These are phyloP conservation scores for Verruconis gallopava DNA, from an alignment of 2,329 filamentous ascomycete genomes.

Conservation along the genomic window DNA sequence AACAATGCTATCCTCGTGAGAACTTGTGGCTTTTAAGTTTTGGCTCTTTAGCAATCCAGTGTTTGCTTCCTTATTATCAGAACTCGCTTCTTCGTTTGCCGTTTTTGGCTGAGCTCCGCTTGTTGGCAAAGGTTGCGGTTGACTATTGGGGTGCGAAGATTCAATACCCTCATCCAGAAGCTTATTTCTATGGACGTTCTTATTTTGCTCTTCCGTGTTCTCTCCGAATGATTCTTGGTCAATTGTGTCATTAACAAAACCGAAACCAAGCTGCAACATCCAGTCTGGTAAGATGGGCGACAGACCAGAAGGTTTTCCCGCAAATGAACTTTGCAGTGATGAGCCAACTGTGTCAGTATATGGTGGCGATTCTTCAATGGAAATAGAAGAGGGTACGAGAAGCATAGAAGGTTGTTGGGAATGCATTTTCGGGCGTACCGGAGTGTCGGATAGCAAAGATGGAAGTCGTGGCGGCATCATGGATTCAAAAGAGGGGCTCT, in stretches of 20 bases:
- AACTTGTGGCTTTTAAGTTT: no score
- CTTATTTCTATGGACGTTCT: background rate
- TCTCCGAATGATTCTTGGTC: background rate
- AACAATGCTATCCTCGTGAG: no score
- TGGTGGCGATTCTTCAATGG: constrained; percentile 11
- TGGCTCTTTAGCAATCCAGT: no score
- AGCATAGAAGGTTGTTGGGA: constrained; percentile 18
- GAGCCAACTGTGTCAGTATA: constrained; percentile 4
- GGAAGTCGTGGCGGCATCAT: constrained; percentile 1
- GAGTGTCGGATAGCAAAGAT: constrained; percentile 10
- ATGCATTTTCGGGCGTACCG: constrained; percentile 19
- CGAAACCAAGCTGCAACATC: constrained; percentile 7
- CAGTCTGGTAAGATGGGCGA: background rate
- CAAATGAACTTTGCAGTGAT: background rate
- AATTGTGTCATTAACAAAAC: constrained; percentile 5
- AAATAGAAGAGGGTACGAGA: constrained; percentile 23
- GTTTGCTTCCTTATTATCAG: no score
- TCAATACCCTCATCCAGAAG: background rate
- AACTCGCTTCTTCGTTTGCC: no score
- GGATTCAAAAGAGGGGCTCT: background rate
- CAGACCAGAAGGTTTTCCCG: background rate
- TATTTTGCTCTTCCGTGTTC: background rate
- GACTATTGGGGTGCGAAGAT: background rate
- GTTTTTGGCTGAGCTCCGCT: no score
- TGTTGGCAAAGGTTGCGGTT: no score